Evolutionary conservation across 768 basidiomycete genomes (phyloP).

Genomic region (Psilocybe cyanescens): DNA sequence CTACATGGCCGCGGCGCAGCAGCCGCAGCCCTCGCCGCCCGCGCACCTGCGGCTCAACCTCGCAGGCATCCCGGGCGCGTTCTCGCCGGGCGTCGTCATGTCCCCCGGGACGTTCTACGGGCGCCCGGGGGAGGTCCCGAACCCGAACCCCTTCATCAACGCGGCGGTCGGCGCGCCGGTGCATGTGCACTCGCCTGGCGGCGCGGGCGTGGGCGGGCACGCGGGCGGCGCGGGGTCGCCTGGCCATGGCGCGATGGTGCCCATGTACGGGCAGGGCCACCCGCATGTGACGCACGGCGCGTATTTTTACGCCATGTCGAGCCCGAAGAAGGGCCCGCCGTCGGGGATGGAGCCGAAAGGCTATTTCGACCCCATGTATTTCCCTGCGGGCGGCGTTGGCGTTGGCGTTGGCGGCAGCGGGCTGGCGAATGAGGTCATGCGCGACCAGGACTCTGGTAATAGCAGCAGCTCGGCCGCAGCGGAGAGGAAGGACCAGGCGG

Average conservation of each 20-base stretch:
- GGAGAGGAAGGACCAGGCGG: background rate
- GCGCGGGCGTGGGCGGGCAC: conserved; percentile 2
- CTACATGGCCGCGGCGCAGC: conserved; percentile 10
- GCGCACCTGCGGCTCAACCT: conserved; percentile 23
- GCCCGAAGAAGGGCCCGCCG: conserved; percentile 22
- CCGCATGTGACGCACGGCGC: conserved; percentile 23
- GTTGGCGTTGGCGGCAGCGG: conserved; percentile 15
- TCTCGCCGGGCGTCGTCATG: conserved; percentile 77
- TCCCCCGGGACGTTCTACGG: conserved; percentile 80
- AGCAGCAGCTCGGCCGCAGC: background rate
- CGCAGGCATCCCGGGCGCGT: conserved; percentile 35
- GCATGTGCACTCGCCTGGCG: conserved; percentile 24
- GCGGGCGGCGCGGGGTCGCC: background rate
- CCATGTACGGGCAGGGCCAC: background rate
- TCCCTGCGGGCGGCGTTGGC: conserved; percentile 29
- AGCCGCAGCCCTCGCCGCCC: conserved; percentile 14
- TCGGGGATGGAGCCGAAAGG: conserved; percentile 39
- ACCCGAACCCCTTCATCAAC: conserved; percentile 45
- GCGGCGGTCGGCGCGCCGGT: conserved; percentile 53
- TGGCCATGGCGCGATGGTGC: background rate
- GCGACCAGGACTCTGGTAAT: conserved; percentile 14
- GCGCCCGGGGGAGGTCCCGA: conserved; percentile 44
- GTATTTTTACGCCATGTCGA: conserved; percentile 32
- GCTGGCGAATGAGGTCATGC: conserved; percentile 41
- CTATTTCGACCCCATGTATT: conserved; percentile 49